Base-by-base conservation (phyloP, 1,284 basidiomycete species). In the Rhodotorula sp. region DNA sequence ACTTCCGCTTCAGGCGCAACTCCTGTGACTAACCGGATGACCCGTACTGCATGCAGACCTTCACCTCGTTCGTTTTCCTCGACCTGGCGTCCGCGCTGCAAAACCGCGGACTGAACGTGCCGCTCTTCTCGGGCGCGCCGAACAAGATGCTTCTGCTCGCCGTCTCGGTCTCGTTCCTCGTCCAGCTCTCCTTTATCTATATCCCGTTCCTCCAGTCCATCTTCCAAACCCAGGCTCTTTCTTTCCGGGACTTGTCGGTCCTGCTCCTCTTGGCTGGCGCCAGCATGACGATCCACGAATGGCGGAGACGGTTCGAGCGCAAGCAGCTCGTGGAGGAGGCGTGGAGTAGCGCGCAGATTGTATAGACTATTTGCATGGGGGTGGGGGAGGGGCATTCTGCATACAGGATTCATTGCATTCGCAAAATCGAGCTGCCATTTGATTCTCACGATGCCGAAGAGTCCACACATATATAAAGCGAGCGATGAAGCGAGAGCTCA, bases 21-120 rank as follows among this genome's bases (percentile, higher is more conserved):
- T 29, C 51, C 7, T 29, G 21, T 23, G 8, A 21, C 16, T 21
- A 66, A 58, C n/a, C 66, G 26, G 14, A 29, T 58, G 39, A 46
- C 64, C 6, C 23, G 34, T 31, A 23, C 21, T 4, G 20, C 20
- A 18, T 2, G 57, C 78, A 95, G 93, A 98, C 95, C 6, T 99
- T 99, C 81, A 92, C 93, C 23, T 91, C 89, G 80, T 98, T 98
- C 82, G 96, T 99, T 69, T 91, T 98, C 85, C 89, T 99, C 70
- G 96, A 98, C 82, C 87, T 99, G 54, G 91, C 93, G 2, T 96
- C 93, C 31, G 96, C 96, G 0, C 82, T 97, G 26, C 96, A 98
- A 81, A 97, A 93, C 81, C 90, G 96, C 59, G 93, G 94, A 14
- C 86, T 97, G 14, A 89, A 89, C 29, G 76, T 77, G 12, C 73